Evolutionary conservation across 2,329 filamentous ascomycete species (phyloP), one percentile per base, ranked within the genome.

Genomic region (Karstenula rhodostoma): DNA sequence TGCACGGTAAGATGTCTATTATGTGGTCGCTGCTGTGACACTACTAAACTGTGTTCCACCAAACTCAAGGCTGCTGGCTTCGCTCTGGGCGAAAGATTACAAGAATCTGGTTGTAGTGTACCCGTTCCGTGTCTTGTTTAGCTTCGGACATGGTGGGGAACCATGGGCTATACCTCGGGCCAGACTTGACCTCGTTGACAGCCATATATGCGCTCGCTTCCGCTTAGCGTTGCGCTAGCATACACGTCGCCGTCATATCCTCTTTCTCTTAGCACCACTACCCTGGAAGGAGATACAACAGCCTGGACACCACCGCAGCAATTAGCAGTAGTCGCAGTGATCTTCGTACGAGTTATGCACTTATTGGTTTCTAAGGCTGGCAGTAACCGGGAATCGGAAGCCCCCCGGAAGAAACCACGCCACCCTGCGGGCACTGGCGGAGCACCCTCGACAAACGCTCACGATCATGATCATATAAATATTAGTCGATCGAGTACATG

Each of bases 81-180:
- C 29, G 49, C 32, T 40, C 43, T 48, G 53, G 32, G 42, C 60
- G 54, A 55, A 55, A 54, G n/a, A 54, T 32, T 40, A 42, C 42
- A 40, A n/a, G 44, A 55, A 55, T 25, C 32, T 22, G 32, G 23
- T 53, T 32, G 54, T 67, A 67, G 66, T 44, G 37, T 49, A 56
- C 49, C 58, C 55, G 61, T 56, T 51, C 57, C 58, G 40, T 53
- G 53, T 52, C 68, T 70, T 73, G 63, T 65, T 33, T 65, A 29
- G 37, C 54, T 37, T 67, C 66, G 72, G 71, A 59, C 19, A 67
- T 68, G 59, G 69, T 70, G 73, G 72, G 72, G 72, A 75, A 73
- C 72, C 73, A 75, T 72, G 65, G 62, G 61, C 19, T 46, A 44
- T 25, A 44, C 23, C 22, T 54, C 17, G 29, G 17, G 35, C 35